Conservation (phyloP, 352 stramenopile genomes). For the Halophytophthora polymorphica region DNA sequence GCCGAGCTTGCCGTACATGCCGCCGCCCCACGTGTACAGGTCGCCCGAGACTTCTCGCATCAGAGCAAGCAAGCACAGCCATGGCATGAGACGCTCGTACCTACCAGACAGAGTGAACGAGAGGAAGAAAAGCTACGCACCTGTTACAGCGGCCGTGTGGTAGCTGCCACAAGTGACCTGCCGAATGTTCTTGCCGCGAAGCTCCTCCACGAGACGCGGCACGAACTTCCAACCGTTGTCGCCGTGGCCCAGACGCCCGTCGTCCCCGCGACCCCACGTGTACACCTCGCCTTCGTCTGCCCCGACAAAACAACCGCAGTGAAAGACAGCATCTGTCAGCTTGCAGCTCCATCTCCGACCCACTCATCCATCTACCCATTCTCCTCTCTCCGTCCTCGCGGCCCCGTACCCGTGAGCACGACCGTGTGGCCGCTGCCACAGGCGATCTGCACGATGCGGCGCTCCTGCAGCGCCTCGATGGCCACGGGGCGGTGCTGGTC, state of each 20-base stretch:
- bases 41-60: constrained; percentile 75
- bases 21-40: constrained; percentile 92
- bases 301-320: background rate
- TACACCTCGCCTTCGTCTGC: constrained; percentile 84
- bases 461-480: constrained; percentile 80
- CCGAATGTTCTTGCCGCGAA: constrained; percentile 88
- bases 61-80: background rate
- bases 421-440: constrained; percentile 88
- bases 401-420: constrained; percentile 62
- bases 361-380: background rate
- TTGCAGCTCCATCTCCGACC: background rate
- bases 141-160: constrained; percentile 93
- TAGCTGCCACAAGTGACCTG: constrained; percentile 96
- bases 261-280: constrained; percentile 87
- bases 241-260: constrained; percentile 88
- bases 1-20: constrained; percentile 94
- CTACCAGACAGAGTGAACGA: background rate
- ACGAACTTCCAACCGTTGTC: constrained; percentile 98
- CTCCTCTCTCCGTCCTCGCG: background rate
- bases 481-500: constrained; percentile 84
- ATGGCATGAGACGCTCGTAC: no score
- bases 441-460: constrained; percentile 83
- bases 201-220: constrained; percentile 88
- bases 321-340: background rate
- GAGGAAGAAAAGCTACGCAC: constrained; percentile 14